Base-by-base conservation (phyloP, 228 moss, liverwort and hornwort genomes). In the Sphagnum magellanicum region DNA sequence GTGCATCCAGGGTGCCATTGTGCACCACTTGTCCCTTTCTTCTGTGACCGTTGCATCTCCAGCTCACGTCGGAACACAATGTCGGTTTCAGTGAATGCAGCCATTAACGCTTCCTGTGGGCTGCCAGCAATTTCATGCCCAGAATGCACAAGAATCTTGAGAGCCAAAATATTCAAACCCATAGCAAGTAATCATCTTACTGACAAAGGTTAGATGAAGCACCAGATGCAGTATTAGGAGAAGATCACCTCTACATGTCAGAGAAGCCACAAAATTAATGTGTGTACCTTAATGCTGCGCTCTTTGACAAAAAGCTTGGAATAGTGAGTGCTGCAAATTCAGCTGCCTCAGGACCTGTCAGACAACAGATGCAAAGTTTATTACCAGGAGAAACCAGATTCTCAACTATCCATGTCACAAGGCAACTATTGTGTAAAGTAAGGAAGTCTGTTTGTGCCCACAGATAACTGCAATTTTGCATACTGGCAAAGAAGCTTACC, bases 1-100 rank as follows among this genome's bases (percentile, higher is more conserved):
- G 89, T 89, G 50, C 89, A 89, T n/a, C 89, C 89, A 49, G 89
- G 89, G 70, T 89, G 86, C 89, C 89, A 85, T 61, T 89, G 79
- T 7, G 70, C 67, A 6, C 86, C 86, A 52, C 86, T 86, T 32
- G 32, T 32, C 3, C 86, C 81, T 74, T 81, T 86, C 73, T 78
- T 86, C 61, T 65, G 50, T 47, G 53, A 68, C 8, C 86, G 80
- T 68, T 83, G 81, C 46, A 51, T 48, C 58, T 79, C 79, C 66
- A 89, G 60, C 72, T 89, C 89, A 60, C 69, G 83, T 16, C 89
- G 89, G 71, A 89, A 83, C n/a, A 76, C 70, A 61, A 70, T 51
- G 63, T 89, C 89, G 12, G 86, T 83, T 62, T 86, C 83, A 59
- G 73, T 62, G 67, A 86, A 89, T 13, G 86, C 79, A 52, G 67